A percentile compares a stretch with the other conserved stretches of the same genome.
Conservation (phyloP, 2,329 filamentous ascomycete species). For the Chaetomiaceae sp. region DNA sequence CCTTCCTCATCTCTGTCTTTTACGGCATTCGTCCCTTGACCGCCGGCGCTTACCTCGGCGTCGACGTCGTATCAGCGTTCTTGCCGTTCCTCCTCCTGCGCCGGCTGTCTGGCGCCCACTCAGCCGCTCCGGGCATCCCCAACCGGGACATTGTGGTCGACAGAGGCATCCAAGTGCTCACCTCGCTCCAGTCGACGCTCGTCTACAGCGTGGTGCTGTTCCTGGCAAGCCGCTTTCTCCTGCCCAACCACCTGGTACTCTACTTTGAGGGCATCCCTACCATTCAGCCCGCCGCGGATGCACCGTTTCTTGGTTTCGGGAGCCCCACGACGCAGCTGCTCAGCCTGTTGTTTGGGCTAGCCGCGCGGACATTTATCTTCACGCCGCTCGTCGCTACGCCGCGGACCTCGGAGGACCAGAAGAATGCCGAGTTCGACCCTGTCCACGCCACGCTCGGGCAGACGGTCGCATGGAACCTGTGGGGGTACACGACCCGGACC, state of each 20-base stretch:
- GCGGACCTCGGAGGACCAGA: constrained; percentile 44
- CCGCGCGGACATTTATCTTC: constrained; percentile 74
- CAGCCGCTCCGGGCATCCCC: constrained; percentile 46
- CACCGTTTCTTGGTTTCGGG: constrained; percentile 52
- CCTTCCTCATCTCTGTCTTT: constrained; percentile 72
- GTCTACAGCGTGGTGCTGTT: constrained; percentile 74
- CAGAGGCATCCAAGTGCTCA: constrained; percentile 56
- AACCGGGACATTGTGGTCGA: constrained; percentile 64
- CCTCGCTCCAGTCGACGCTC: constrained; percentile 61
- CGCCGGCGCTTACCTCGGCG: constrained; percentile 55
- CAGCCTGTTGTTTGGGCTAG: constrained; percentile 57
- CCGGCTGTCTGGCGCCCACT: constrained; percentile 59
- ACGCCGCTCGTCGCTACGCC: constrained; percentile 56
- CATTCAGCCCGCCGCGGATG: constrained; percentile 61
- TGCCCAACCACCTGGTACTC: constrained; percentile 66
- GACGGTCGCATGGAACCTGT: constrained; percentile 68
- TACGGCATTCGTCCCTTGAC: constrained; percentile 64
- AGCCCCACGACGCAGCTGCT: constrained; percentile 49
- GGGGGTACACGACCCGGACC: constrained; percentile 59
- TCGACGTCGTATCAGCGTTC: constrained; percentile 65
- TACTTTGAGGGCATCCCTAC: constrained; percentile 70
- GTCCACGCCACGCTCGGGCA: constrained; percentile 60
- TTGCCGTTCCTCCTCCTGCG: constrained; percentile 73
- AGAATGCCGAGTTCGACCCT: constrained; percentile 55
- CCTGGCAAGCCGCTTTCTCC: constrained; percentile 61